These are phyloP conservation scores for Fusarium pseudocircinatum DNA, from an alignment of 2,329 filamentous ascomycete genomes.

Conservation along the genomic window DNA sequence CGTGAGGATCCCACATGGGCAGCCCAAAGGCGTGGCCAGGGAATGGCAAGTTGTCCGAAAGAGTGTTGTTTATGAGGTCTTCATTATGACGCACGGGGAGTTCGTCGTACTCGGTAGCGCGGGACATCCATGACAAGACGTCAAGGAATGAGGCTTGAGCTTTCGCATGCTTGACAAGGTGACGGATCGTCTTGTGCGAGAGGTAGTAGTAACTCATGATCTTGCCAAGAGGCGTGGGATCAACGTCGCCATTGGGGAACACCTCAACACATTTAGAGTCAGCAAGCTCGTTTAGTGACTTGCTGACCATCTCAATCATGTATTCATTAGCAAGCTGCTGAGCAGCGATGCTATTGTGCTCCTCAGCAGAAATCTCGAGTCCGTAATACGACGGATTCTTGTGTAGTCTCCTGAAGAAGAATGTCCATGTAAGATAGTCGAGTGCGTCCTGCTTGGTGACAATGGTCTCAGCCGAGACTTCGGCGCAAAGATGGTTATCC, in stretches of 20 bases:
- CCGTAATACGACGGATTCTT: slow-evolving; percentile 99
- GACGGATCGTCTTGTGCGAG: slow-evolving; percentile 92
- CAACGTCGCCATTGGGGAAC: slow-evolving; percentile 87
- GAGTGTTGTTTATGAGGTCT: slow-evolving; percentile 92
- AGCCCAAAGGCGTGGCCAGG: slow-evolving; percentile 70
- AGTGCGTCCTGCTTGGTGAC: slow-evolving; percentile 95
- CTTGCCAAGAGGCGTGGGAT: slow-evolving; percentile 90
- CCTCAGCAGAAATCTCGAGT: slow-evolving; percentile 89
- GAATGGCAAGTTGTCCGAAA: slow-evolving; percentile 81
- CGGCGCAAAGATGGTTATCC: slow-evolving; percentile 95
- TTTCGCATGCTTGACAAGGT: slow-evolving; percentile 80
- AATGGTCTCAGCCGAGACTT: slow-evolving; percentile 93
- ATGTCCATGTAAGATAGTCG: slow-evolving; percentile 98
- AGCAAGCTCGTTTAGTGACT: slow-evolving; percentile 82
- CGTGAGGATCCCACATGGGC: slow-evolving; percentile 98
- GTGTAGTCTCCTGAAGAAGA: slow-evolving; percentile 96
- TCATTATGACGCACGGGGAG: slow-evolving; percentile 98
- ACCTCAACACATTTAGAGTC: slow-evolving; percentile 86
- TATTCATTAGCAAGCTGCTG: slow-evolving; percentile 91
- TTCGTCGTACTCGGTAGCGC: slow-evolving; percentile 95
- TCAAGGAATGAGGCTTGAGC: slow-evolving; percentile 81
- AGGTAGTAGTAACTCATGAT: slow-evolving; percentile 99
- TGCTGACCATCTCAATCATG: slow-evolving; percentile 92
- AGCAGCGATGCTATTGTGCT: slow-evolving; percentile 87
- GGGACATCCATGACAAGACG: slow-evolving; percentile 90